Conservation (phyloP, 2,329 filamentous ascomycete species). For the Xylaria sp. region DNA sequence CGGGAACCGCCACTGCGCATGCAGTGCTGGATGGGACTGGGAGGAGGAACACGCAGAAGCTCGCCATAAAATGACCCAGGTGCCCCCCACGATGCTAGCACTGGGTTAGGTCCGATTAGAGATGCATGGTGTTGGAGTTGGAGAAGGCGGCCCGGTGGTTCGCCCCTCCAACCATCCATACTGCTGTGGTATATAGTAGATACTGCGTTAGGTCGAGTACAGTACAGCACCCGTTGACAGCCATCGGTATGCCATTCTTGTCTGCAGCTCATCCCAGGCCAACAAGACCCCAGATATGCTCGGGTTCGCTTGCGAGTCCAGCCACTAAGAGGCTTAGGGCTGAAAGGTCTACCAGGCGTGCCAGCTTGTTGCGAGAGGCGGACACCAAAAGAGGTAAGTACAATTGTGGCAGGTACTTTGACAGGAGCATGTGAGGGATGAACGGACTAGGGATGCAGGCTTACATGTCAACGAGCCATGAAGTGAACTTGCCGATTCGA, state of each 20-base stretch:
- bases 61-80: constrained; percentile 5
- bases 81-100: constrained; percentile 33
- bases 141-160: constrained; percentile 34
- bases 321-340: constrained; percentile 2
- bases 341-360: constrained; percentile 16
- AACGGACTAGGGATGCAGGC: constrained; percentile 3
- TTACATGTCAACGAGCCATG: constrained; percentile 4
- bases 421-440: background rate
- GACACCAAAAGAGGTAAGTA: background rate
- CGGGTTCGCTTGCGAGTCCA: background rate
- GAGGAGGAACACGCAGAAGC: constrained; percentile 15
- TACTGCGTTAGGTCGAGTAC: background rate
- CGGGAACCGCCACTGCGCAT: constrained; percentile 7
- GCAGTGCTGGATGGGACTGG: constrained; percentile 6
- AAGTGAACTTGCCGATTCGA: constrained; percentile 8
- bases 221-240: background rate
- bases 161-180: constrained; percentile 11
- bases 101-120: constrained; percentile 42
- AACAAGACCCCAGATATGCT: background rate
- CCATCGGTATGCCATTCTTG: constrained; percentile 16
- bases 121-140: constrained; percentile 37
- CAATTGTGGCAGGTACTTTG: no score
- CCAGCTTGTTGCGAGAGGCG: background rate
- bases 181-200: background rate
- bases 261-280: background rate